Evolutionary conservation across 495 filamentous ascomycete species (phyloP).

Genomic region (Aspergillus coremiiformis): DNA sequence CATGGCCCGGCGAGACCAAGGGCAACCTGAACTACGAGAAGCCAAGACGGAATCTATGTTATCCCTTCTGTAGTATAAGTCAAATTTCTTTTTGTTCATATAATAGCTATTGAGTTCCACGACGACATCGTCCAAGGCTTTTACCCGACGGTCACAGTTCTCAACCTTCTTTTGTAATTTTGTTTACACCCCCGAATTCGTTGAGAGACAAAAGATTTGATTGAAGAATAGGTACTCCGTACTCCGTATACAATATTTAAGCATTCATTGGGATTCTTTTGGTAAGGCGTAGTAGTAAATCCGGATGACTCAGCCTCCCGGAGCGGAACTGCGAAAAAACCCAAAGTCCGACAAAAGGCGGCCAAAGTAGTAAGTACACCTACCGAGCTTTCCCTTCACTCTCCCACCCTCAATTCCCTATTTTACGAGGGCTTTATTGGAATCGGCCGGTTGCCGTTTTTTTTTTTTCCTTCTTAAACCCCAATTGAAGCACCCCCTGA

Average conservation of each 20-base stretch:
- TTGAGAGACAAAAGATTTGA: too few relatives aligned
- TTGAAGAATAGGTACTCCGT: too few relatives aligned
- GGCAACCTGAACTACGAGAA: background rate
- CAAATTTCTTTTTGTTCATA: too few relatives aligned
- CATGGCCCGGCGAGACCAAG: background rate
- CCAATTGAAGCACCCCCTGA: conserved; percentile 22
- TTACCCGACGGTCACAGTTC: too few relatives aligned
- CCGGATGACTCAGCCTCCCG: conserved; percentile 21
- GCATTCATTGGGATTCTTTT: conserved; percentile 20
- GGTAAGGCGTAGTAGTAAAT: background rate
- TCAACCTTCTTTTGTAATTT: too few relatives aligned
- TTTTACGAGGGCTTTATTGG: conserved; percentile 21
- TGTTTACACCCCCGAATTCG: too few relatives aligned
- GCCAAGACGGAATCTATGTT: background rate
- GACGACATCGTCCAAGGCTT: background rate
- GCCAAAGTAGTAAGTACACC: conserved; percentile 1
- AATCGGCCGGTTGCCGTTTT: conserved; percentile 19
- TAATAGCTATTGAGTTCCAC: background rate
- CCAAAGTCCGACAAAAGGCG: conserved; percentile 10
- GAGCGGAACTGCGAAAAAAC: conserved; percentile 23
- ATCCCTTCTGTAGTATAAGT: background rate
- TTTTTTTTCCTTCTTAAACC: too few relatives aligned
- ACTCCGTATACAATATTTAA: too few relatives aligned
- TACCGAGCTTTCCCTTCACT: conserved; percentile 11
- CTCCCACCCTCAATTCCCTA: background rate